Evolutionary conservation across 75 land plant genomes (phyloP).

Genomic region (Picea glauca): DNA sequence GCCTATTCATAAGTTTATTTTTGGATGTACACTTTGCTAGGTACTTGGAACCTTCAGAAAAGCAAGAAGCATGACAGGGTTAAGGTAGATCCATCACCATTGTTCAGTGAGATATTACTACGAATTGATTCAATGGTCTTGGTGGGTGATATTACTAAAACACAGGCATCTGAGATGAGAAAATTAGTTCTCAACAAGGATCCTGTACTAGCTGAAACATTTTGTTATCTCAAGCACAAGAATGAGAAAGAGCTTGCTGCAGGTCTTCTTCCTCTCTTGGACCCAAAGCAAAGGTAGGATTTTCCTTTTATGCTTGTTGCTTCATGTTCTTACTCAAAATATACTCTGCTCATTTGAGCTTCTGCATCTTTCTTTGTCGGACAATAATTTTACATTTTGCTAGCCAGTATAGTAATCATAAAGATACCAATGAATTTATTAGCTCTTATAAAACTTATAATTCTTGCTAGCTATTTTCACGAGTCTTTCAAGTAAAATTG

Average conservation of each 20-base stretch:
- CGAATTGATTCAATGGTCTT: conserved; percentile 32
- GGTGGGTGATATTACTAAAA: conserved; percentile 17
- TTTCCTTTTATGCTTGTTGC: neutral
- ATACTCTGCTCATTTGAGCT: neutral
- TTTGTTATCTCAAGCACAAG: conserved; percentile 15
- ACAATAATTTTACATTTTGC: too few relatives aligned
- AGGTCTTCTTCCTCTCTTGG: conserved; percentile 22
- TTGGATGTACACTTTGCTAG: conserved; percentile 2
- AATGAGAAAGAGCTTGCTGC: conserved; percentile 26
- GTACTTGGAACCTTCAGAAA: conserved; percentile 5
- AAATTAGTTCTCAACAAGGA: conserved; percentile 18
- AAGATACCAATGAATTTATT: too few relatives aligned
- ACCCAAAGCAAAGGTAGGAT: conserved; percentile 17
- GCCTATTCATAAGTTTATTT: neutral
- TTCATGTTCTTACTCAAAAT: neutral
- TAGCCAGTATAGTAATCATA: too few relatives aligned
- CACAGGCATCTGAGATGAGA: conserved; percentile 25
- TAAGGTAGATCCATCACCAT: conserved; percentile 9
- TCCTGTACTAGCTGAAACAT: conserved; percentile 27
- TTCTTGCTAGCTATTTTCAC: too few relatives aligned
- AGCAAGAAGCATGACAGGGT: neutral
- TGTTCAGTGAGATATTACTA: conserved; percentile 24
- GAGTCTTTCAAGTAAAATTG: too few relatives aligned
- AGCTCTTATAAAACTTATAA: too few relatives aligned
- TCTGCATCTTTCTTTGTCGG: neutral